Conservation (phyloP, 2,329 filamentous ascomycete species). For the Aspergillus uvarum region DNA sequence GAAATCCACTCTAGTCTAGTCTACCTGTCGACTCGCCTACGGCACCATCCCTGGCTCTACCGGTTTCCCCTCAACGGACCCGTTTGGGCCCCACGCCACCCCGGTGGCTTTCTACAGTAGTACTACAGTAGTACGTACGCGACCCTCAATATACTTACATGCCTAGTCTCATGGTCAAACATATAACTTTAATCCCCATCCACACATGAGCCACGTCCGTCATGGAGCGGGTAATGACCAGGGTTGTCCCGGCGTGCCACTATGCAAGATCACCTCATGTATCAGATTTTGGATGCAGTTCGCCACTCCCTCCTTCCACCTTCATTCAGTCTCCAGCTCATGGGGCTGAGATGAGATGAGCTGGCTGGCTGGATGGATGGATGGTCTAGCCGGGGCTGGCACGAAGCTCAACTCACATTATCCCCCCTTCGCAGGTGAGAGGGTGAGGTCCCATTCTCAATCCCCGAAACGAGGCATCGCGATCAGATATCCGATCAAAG, state of each 20-base stretch:
- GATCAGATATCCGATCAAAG: not conserved
- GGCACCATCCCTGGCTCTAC: conserved; percentile 5
- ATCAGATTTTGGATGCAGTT: conserved; percentile 3
- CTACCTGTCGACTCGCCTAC: conserved; percentile 9
- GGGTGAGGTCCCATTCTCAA: too few relatives aligned
- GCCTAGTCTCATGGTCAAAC: not conserved
- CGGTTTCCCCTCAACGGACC: conserved; percentile 6
- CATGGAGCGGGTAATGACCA: conserved; percentile 4
- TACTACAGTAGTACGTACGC: conserved; percentile 5
- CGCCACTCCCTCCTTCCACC: not conserved
- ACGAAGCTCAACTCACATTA: not conserved
- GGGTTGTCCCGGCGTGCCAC: conserved; percentile 8
- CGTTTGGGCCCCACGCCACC: not conserved
- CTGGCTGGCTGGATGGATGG: not conserved
- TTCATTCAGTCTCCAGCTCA: not conserved
- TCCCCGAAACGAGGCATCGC: not conserved
- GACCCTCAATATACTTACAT: not conserved
- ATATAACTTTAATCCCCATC: not conserved
- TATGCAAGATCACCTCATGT: conserved; percentile 10
- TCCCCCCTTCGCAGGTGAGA: not conserved
- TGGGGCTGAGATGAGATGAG: not conserved
- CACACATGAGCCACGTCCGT: conserved; percentile 5
- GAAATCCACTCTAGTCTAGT: conserved; percentile 1
- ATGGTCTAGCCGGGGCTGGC: not conserved
- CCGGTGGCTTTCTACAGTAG: not conserved